phyloP scores from a whole-genome alignment of 2,329 filamentous ascomycete genomes.

The Cladosporium phlei region DNA sequence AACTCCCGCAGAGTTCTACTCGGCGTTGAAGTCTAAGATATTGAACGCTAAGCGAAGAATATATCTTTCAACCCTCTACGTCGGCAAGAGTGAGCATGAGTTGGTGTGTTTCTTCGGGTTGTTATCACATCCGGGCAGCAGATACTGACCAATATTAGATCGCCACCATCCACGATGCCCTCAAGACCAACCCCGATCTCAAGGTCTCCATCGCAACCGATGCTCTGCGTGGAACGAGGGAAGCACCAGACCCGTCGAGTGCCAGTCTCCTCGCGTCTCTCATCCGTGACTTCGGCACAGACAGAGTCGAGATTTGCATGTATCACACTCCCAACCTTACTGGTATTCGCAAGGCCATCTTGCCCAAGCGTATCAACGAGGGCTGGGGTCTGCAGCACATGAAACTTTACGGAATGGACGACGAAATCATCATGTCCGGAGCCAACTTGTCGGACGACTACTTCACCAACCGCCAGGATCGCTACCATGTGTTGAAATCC shows the following conservation, averaged over 20 bases:
- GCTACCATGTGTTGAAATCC: conserved; percentile 87
- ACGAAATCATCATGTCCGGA: conserved; percentile 92
- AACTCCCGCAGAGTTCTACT: conserved; percentile 84
- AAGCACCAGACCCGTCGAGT: conserved; percentile 78
- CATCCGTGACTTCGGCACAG: conserved; percentile 75
- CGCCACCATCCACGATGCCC: conserved; percentile 66
- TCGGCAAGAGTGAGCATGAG: conserved; percentile 88
- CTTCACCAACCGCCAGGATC: conserved; percentile 91
- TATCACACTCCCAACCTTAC: conserved; percentile 96
- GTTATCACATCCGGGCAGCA: not conserved
- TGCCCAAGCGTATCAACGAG: conserved; percentile 90
- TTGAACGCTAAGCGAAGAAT: conserved; percentile 70
- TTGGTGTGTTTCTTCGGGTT: conserved; percentile 48
- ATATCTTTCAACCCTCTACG: conserved; percentile 94
- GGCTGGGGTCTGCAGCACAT: conserved; percentile 98
- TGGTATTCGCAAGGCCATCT: conserved; percentile 73
- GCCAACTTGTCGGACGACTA: conserved; percentile 92
- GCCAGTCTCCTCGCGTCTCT: conserved; percentile 82
- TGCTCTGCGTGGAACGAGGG: conserved; percentile 82
- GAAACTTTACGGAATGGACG: conserved; percentile 95
- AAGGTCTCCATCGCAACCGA: conserved; percentile 88
- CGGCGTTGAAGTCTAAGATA: conserved; percentile 84
- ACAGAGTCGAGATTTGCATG: conserved; percentile 89
- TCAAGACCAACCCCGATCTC: conserved; percentile 69
- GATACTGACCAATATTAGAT: conserved; percentile 49